phyloP scores from a whole-genome alignment of 2,329 filamentous ascomycete genomes.

The Diaporthe eres region DNA sequence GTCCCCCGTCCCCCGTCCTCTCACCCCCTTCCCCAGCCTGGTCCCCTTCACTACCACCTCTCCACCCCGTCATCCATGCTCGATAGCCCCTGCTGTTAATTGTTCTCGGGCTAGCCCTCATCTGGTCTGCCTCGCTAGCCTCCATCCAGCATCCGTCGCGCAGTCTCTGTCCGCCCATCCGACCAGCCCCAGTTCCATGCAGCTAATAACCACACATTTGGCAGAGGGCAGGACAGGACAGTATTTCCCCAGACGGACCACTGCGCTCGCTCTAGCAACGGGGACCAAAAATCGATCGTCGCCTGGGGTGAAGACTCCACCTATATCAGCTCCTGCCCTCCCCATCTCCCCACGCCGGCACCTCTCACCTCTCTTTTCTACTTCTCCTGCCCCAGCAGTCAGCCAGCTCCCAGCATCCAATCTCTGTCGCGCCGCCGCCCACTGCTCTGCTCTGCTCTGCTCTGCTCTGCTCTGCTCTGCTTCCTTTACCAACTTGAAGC shows the following conservation, averaged over 20 bases:
- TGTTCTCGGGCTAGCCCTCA: slow-evolving; percentile 11
- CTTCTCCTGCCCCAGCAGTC: neutral
- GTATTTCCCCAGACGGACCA: slow-evolving; percentile 10
- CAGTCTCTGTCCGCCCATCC: slow-evolving; percentile 26
- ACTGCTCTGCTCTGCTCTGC: neutral
- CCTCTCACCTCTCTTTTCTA: neutral
- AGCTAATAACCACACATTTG: neutral
- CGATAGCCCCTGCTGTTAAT: neutral
- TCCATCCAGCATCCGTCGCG: slow-evolving; percentile 9
- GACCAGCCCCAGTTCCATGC: slow-evolving; percentile 7
- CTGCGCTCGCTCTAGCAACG: slow-evolving; percentile 3
- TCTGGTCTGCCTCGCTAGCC: slow-evolving; percentile 11
- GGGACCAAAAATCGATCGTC: neutral
- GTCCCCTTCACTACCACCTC: neutral
- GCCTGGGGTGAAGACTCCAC: slow-evolving; percentile 19
- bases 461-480: neutral
- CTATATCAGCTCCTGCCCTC: slow-evolving; percentile 29
- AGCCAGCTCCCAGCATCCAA: neutral
- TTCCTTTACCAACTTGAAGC: neutral
- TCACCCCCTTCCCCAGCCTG: neutral
- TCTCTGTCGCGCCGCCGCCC: neutral
- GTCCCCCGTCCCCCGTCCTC: neutral
- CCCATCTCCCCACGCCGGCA: neutral
- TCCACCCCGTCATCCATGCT: neutral
- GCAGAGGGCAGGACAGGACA: neutral